Conservation (phyloP, 306 rosid species). For the Datisca glomerata region DNA sequence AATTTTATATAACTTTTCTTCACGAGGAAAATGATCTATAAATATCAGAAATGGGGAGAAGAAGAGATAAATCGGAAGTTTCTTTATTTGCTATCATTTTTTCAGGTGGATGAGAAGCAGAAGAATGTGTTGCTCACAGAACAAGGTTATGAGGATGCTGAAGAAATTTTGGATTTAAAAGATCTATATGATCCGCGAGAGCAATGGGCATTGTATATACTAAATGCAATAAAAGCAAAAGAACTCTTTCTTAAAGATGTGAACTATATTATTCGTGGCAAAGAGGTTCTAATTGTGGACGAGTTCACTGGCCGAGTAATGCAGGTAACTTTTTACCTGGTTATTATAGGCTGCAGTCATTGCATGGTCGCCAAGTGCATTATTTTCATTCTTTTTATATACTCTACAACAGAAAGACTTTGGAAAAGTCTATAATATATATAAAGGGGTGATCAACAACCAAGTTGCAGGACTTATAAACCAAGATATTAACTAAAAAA, state of each 20-base stretch:
- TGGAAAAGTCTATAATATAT: too few species aligned
- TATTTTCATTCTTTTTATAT: too few species aligned
- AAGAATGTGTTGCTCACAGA: slow-evolving; percentile 78
- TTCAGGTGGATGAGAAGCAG: slow-evolving; percentile 92
- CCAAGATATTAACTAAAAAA: too few species aligned
- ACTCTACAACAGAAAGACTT: too few species aligned
- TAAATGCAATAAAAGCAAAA: slow-evolving; percentile 91
- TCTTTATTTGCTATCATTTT: slow-evolving; percentile 11
- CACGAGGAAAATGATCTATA: not conserved
- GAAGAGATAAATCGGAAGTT: not conserved
- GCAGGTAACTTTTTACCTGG: slow-evolving; percentile 71
- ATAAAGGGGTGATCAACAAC: too few species aligned
- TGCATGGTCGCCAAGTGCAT: too few species aligned
- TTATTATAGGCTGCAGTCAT: too few species aligned
- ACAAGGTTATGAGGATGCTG: slow-evolving; percentile 97
- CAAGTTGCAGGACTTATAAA: too few species aligned
- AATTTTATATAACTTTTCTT: too few species aligned
- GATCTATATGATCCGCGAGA: slow-evolving; percentile 94
- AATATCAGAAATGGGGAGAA: not conserved
- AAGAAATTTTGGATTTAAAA: slow-evolving; percentile 79
- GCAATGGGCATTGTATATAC: slow-evolving; percentile 93
- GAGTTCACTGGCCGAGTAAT: slow-evolving; percentile 98
- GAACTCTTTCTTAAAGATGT: slow-evolving; percentile 93
- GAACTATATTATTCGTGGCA: slow-evolving; percentile 84
- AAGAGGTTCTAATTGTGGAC: slow-evolving; percentile 87